Percentiles rank a stretch among this genome's conserved stretches.
These are phyloP conservation scores for Excoecaria agallocha DNA, from an alignment of 345 rosid genomes.

Conservation along the genomic window DNA sequence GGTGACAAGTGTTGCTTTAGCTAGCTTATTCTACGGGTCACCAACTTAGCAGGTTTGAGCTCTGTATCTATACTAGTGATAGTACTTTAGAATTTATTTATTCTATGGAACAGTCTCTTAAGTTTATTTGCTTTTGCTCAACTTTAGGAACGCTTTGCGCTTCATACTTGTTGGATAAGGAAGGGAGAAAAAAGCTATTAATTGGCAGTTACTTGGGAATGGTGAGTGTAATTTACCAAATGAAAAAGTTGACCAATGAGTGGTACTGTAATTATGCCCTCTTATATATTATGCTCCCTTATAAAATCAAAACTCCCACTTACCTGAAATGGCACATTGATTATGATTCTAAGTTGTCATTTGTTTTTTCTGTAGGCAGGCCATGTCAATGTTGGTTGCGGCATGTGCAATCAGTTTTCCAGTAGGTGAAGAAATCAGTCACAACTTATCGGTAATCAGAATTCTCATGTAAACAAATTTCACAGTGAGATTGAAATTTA, in stretches of 20 bases:
- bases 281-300: no score
- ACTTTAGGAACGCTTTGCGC: conserved; percentile 62
- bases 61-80: no score
- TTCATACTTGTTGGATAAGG: conserved; percentile 57
- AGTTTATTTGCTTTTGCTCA: conserved; percentile 14
- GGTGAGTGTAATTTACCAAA: conserved; percentile 42
- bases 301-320: conserved; percentile 2
- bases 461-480: conserved; percentile 54
- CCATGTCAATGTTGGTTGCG: conserved; percentile 60
- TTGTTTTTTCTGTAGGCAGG: conserved; percentile 39
- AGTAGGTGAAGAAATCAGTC: conserved; percentile 57
- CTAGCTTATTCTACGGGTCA: conserved; percentile 63
- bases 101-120: conserved; percentile 4
- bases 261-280: not conserved
- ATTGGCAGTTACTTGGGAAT: conserved; percentile 72
- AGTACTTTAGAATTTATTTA: not conserved
- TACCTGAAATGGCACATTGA: not conserved
- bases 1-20: conserved; percentile 51
- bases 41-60: conserved; percentile 63
- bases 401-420: conserved; percentile 55
- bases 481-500: not conserved
- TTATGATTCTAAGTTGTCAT: not conserved
- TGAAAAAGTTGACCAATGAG: conserved; percentile 3
- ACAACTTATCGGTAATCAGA: conserved; percentile 64
- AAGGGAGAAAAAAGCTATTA: conserved; percentile 66